Base-by-base conservation (phyloP, 768 basidiomycete species). In the Mycena amicta region DNA sequence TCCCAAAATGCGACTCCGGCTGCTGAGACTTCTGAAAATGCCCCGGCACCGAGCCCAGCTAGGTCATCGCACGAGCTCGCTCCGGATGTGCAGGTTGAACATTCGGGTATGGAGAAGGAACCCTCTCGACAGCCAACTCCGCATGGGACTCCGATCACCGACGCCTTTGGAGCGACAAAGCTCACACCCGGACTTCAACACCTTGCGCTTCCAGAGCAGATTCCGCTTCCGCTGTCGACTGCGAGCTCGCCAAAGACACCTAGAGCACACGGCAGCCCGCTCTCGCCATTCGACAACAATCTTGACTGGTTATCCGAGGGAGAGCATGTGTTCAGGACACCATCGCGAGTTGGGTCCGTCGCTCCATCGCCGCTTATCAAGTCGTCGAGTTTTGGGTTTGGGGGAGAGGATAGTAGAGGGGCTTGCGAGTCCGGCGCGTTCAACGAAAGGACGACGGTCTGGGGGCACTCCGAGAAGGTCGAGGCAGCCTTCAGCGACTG, bases 161-260 rank as follows among this genome's bases (percentile, higher is more conserved):
- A 37, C 20, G 30, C 26, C 30, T 53, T 41, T 11, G 28, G 26
- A 23, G 26, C 22, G 50, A 33, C 30, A 22, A 49, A 49, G 26
- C 27, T 49, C 1, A 37, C 31, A 25, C 31, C 61, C 33, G 45
- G 47, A 28, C 43, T 50, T 22, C 53, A 47, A 37, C 41, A 47
- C 33, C 55, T 53, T 3, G 23, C 52, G 5, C 46, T 53, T 12
- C 60, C 60, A 4, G 60, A 61, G n/a, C 47, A 39, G 25, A 60
- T 63, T 47, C 40, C 55, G 26, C 59, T 64, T 33, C 62, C 62
- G 4, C 16, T 41, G 43, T 64, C 62, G 23, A 50, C 49, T 16
- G 23, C 50, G 30, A 26, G 20, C 53, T 60, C 59, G 30, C 62
- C 59, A 26, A 60, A 28, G n/a, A 26, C 56, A n/a, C 59, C 53